These are phyloP conservation scores for Gonapodya prolifera DNA, from an alignment of 192 early-diverging fungal genomes.

Conservation along the genomic window DNA sequence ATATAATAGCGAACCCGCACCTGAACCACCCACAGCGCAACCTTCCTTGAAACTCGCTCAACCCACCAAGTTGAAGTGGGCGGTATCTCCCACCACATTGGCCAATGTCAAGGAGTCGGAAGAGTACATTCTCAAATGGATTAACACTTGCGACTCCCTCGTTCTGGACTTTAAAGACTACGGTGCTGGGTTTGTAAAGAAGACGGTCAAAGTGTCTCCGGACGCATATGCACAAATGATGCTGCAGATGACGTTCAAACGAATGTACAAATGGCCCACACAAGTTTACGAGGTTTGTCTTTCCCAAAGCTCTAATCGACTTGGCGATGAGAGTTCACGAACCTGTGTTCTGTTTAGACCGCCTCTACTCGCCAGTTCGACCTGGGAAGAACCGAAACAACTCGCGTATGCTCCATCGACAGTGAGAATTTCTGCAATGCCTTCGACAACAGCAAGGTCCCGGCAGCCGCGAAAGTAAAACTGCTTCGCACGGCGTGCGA, in stretches of 20 bases:
- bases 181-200: constrained; percentile 80
- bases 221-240: constrained; percentile 88
- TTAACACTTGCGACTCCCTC: constrained; percentile 57
- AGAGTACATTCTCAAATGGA: constrained; percentile 45
- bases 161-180: constrained; percentile 60
- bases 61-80: constrained; percentile 62
- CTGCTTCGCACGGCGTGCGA: constrained; percentile 63
- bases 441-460: constrained; percentile 52
- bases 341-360: constrained; percentile 22
- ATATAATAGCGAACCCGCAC: constrained; percentile 37
- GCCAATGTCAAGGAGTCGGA: constrained; percentile 48
- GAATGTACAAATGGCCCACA: constrained; percentile 51
- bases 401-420: constrained; percentile 66
- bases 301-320: too few relatives aligned
- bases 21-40: constrained; percentile 26
- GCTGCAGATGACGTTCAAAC: constrained; percentile 70
- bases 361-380: constrained; percentile 58
- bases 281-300: constrained; percentile 74
- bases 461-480: constrained; percentile 38
- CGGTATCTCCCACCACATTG: constrained; percentile 36
- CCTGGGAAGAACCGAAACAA: constrained; percentile 88
- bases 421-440: constrained; percentile 61
- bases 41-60: constrained; percentile 21
- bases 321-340: too few relatives aligned
- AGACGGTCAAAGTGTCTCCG: constrained; percentile 60